Evolutionary conservation across 345 rosid genomes (phyloP).

Genomic region (Hypericum androsaemum): DNA sequence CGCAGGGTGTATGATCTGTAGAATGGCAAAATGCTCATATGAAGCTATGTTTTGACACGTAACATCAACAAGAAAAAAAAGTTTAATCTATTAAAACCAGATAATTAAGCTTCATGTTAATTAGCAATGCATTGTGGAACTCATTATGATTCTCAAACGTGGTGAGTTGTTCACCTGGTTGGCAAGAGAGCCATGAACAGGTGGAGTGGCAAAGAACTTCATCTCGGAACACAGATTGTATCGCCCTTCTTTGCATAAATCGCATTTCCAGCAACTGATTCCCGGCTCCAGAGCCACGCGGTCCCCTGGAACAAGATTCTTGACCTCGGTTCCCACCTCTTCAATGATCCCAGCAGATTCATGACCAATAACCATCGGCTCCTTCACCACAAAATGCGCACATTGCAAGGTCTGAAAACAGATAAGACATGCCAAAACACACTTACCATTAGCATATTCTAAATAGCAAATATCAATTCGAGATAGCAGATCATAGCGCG

Average conservation of each 20-base stretch:
- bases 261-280: constrained; percentile 72
- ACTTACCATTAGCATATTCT: constrained; percentile 28
- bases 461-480: background rate
- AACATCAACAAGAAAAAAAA: too few relatives aligned
- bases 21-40: too few relatives aligned
- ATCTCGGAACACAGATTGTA: constrained; percentile 85
- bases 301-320: constrained; percentile 52
- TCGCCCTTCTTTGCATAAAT: constrained; percentile 60
- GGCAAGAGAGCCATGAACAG: constrained; percentile 82
- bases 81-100: too few relatives aligned
- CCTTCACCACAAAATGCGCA: constrained; percentile 71
- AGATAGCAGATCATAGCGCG: too few relatives aligned
- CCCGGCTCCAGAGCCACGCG: constrained; percentile 90
- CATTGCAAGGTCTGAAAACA: constrained; percentile 60
- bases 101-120: too few relatives aligned
- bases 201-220: constrained; percentile 94
- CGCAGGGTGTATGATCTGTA: constrained; percentile 88
- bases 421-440: background rate
- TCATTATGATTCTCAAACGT: too few relatives aligned
- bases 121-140: too few relatives aligned
- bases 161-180: constrained; percentile 37
- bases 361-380: constrained; percentile 95
- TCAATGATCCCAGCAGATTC: constrained; percentile 90
- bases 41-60: too few relatives aligned
- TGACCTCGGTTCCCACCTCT: constrained; percentile 74